These are phyloP conservation scores for Colletotrichum noveboracense DNA, from an alignment of 2,329 filamentous ascomycete species.

Conservation along the genomic window DNA sequence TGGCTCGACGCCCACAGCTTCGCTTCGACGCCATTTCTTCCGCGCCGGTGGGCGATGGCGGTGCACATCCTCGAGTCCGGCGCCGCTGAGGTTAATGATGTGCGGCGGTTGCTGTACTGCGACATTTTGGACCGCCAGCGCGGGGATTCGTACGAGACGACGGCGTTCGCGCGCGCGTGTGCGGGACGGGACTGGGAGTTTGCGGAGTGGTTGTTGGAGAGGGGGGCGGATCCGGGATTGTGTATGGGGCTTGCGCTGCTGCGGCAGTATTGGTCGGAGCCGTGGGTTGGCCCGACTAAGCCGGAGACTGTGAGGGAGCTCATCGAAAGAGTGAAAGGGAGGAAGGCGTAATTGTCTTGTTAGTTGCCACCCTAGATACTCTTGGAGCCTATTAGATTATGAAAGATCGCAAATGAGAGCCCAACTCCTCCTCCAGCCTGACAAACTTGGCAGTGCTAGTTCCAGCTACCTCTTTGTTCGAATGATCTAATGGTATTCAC, in stretches of 20 bases:
- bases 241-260: background rate
- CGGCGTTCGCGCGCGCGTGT: background rate
- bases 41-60: background rate
- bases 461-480: background rate
- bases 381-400: background rate
- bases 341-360: background rate
- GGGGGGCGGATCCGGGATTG: background rate
- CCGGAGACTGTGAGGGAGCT: background rate
- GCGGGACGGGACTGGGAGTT: background rate
- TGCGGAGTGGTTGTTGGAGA: background rate
- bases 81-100: background rate
- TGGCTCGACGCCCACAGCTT: background rate
- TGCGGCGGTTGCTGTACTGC: background rate
- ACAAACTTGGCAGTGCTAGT: background rate
- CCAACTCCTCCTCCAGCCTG: background rate
- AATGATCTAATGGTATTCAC: background rate
- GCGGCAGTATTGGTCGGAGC: background rate
- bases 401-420: background rate
- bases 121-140: background rate
- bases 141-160: background rate
- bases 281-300: background rate
- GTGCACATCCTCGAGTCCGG: background rate
- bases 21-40: accelerated
- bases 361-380: background rate
- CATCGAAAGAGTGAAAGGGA: background rate